phyloP scores from a whole-genome alignment of 2,329 filamentous ascomycete species.

The Trichothecium sympodiale region DNA sequence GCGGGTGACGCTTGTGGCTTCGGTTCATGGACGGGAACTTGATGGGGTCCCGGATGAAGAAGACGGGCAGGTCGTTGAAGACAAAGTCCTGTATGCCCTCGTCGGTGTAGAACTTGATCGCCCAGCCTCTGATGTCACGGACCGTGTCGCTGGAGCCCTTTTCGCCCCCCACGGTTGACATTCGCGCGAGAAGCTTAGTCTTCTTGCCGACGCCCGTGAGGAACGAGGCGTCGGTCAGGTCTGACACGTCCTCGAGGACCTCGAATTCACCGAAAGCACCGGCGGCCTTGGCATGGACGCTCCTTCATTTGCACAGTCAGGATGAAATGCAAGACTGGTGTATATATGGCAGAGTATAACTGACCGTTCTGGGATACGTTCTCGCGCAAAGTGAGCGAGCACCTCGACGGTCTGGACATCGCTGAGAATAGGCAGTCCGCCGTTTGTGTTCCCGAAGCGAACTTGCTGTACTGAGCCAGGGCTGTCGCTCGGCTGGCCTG shows the following conservation, averaged over 20 bases:
- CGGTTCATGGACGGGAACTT: slow-evolving; percentile 35
- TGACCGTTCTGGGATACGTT: slow-evolving; percentile 43
- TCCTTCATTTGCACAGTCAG: too few relatives aligned
- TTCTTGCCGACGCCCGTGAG: slow-evolving; percentile 25
- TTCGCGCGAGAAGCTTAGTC: slow-evolving; percentile 60
- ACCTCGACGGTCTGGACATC: slow-evolving; percentile 45
- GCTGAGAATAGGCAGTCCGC: slow-evolving; percentile 31
- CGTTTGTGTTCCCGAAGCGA: slow-evolving; percentile 21
- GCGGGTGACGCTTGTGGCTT: slow-evolving; percentile 24
- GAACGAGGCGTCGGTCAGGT: slow-evolving; percentile 57
- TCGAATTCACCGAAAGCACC: slow-evolving; percentile 62
- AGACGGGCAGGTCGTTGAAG: slow-evolving; percentile 51
- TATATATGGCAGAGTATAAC: background rate
- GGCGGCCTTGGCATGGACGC: slow-evolving; percentile 58
- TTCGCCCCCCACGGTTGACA: slow-evolving; percentile 68
- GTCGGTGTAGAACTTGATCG: slow-evolving; percentile 54
- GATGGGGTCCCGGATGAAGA: slow-evolving; percentile 56
- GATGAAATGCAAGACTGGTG: too few relatives aligned
- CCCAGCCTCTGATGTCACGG: slow-evolving; percentile 70
- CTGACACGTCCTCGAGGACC: slow-evolving; percentile 52
- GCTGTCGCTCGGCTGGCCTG: slow-evolving; percentile 13
- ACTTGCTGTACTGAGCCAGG: slow-evolving; percentile 12
- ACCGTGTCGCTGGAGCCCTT: slow-evolving; percentile 71
- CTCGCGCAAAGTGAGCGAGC: slow-evolving; percentile 45
- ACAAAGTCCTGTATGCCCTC: slow-evolving; percentile 71